Percentiles rank a stretch among this genome's conserved stretches.
These are phyloP conservation scores for Fusarium poae DNA, from an alignment of 2,329 filamentous ascomycete species.

Conservation along the genomic window DNA sequence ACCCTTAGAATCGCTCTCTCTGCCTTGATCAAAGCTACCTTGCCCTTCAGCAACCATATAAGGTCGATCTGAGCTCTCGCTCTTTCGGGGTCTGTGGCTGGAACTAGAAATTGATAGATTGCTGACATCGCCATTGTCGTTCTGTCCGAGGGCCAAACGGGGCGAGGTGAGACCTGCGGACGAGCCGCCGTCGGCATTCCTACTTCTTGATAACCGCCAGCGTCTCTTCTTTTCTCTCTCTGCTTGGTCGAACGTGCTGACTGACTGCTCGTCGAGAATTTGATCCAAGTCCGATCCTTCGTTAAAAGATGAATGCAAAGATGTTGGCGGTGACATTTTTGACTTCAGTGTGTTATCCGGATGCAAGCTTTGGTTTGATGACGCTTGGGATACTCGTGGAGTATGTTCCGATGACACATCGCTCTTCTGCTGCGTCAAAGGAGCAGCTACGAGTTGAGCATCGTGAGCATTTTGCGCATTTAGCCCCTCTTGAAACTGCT, in stretches of 20 bases:
- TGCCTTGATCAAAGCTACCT: conserved; percentile 55
- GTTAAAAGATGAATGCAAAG: conserved; percentile 81
- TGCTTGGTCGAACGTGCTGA: conserved; percentile 58
- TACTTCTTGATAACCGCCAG: conserved; percentile 76
- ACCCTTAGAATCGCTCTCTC: conserved; percentile 63
- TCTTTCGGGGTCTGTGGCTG: conserved; percentile 62
- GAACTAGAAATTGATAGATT: conserved; percentile 76
- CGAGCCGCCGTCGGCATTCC: conserved; percentile 68
- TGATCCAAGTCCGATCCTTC: conserved; percentile 86
- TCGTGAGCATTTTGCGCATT: conserved; percentile 38
- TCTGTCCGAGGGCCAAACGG: conserved; percentile 67
- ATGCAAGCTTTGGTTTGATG: conserved; percentile 58
- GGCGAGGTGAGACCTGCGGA: conserved; percentile 60
- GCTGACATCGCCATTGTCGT: conserved; percentile 73
- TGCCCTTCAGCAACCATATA: conserved; percentile 57
- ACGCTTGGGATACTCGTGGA: conserved; percentile 61
- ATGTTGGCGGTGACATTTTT: conserved; percentile 80
- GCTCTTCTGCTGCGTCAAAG: conserved; percentile 40
- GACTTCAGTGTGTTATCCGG: conserved; percentile 69
- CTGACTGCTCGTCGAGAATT: conserved; percentile 67
- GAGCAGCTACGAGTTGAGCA: conserved; percentile 31
- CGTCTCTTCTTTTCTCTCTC: conserved; percentile 79
- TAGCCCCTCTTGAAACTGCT: conserved; percentile 15
- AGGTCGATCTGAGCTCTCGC: conserved; percentile 63
- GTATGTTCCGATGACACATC: conserved; percentile 61